Percentiles rank a stretch among this genome's conserved stretches.
phyloP scores from a whole-genome alignment of 2,329 filamentous ascomycete genomes.

The Pyrenophora teres region DNA sequence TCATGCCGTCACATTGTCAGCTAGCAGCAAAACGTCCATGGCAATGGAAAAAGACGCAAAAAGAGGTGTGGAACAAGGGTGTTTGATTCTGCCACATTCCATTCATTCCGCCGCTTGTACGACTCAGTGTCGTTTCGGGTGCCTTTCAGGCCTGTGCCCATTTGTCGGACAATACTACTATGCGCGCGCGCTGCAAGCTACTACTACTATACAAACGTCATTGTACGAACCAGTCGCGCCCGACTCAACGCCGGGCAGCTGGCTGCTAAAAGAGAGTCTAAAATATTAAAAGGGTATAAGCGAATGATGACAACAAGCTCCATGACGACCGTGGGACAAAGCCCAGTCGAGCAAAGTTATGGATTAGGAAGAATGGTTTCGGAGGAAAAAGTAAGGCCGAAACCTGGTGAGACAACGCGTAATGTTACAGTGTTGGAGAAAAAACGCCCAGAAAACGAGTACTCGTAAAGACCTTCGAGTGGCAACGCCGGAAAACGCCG shows the following conservation, averaged over 20 bases:
- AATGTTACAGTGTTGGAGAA: conserved; percentile 37
- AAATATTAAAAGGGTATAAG: conserved; percentile 45
- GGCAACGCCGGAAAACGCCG: conserved; percentile 31
- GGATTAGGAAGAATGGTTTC: conserved; percentile 12
- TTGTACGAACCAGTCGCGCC: conserved; percentile 25
- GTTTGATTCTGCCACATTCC: conserved; percentile 30
- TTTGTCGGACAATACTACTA: neutral
- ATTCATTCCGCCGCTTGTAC: conserved; percentile 24
- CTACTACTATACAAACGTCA: conserved; percentile 47
- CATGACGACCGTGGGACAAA: conserved; percentile 25
- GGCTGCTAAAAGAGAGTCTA: conserved; percentile 44
- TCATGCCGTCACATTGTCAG: conserved; percentile 18
- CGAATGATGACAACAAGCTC: conserved; percentile 38
- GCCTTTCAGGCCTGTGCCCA: conserved; percentile 10
- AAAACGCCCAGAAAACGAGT: conserved; percentile 33
- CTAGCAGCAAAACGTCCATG: neutral
- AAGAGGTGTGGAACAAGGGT: conserved; percentile 19
- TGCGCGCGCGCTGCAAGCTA: conserved; percentile 16
- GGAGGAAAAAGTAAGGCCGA: conserved; percentile 8
- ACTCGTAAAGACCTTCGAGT: conserved; percentile 26
- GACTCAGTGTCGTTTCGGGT: conserved; percentile 18
- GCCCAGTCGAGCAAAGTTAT: conserved; percentile 24
- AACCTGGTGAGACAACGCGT: conserved; percentile 18
- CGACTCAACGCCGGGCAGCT: conserved; percentile 13
- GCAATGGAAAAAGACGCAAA: neutral